phyloP scores from a whole-genome alignment of 352 stramenopile species.

The Globisporangium okanoganense region DNA sequence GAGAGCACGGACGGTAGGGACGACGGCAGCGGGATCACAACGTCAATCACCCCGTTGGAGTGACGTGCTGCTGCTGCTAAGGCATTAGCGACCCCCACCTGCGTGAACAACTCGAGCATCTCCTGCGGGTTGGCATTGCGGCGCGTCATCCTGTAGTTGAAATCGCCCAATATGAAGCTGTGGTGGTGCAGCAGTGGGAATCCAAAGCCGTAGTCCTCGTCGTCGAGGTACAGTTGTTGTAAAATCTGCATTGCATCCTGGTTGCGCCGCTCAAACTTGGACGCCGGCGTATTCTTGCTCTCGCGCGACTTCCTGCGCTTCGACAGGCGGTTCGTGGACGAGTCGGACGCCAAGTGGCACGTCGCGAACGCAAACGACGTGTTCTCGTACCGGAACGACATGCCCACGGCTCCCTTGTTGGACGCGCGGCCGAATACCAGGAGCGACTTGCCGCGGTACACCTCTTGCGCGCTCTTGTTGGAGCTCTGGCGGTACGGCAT shows the following conservation, averaged over 20 bases:
- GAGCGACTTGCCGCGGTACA: conserved; percentile 75
- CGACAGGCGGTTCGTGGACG: conserved; percentile 39
- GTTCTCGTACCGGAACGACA: conserved; percentile 57
- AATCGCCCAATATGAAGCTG: conserved; percentile 87
- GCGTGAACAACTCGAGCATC: conserved; percentile 41
- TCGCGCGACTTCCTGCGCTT: conserved; percentile 20
- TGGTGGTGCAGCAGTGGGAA: conserved; percentile 80
- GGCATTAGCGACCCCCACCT: conserved; percentile 7
- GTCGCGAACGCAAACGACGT: conserved; percentile 65
- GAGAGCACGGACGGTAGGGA: conserved; percentile 1
- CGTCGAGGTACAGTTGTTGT: conserved; percentile 73
- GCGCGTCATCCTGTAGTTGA: conserved; percentile 85
- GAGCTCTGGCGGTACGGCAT: conserved; percentile 54
- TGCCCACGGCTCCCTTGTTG: conserved; percentile 69
- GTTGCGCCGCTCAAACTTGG: conserved; percentile 78
- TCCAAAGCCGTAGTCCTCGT: conserved; percentile 84
- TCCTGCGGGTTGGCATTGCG: conserved; percentile 38
- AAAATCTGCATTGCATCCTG: conserved; percentile 80
- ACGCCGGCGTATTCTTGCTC: conserved; percentile 24
- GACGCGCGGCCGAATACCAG: conserved; percentile 67
- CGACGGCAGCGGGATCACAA: conserved; percentile 10
- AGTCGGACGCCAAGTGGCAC: conserved; percentile 87
- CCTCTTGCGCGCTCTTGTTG: conserved; percentile 63
- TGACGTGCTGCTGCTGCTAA: not conserved
- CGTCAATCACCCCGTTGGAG: conserved; percentile 1